Base-by-base conservation (phyloP, 108 stramenopile genomes). In the Cylindrotheca fusiformis region DNA sequence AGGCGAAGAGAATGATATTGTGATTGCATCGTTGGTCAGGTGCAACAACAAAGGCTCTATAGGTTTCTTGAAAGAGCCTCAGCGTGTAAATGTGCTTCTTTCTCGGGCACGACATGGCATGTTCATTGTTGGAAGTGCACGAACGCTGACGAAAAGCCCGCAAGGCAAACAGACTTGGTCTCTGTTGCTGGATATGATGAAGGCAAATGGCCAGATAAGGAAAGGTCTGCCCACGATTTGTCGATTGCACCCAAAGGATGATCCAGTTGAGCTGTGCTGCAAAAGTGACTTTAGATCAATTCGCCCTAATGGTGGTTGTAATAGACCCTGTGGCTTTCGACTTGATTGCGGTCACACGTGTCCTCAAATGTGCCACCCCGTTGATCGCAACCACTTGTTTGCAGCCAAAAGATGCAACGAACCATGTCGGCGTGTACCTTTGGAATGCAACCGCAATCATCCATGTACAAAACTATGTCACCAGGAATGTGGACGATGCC, bases 21-120 rank as follows among this genome's bases (percentile, higher is more conserved):
- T 97, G 36, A 66, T 97, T 4, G 70, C 94, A 2, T 81, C 76
- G 10, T 62, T 97, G 3, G 90, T 93, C 22, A 74, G 94, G 36
- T 85, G 73, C 36, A 83, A 83, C 44, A 79, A 80, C 32, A 20
- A 48, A 31, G 78, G 85, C 2, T 30, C 25, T 19, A 88, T 97
- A 24, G 94, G 96, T 0, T 97, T 97, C 67, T 68, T 97, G 2
- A 74, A 78, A 28, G 96, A 97, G 46, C 60, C 72, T 10, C 84
- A 94, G 26, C 74, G 94, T 1, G 74, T 95, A 14, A 97, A 97
- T 68, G 96, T 97, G 41, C 87, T 93, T n/a, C 72, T 97, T 14
- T 95, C 96, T 3, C 69, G 96, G 18, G 92, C 92, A 27, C 50
- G 66, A 45, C 58, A 71, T 63, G 77, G 81, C n/a, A 68, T 78